Evolutionary conservation across 768 basidiomycete species (phyloP).

Genomic region (Mycena vulgaris): DNA sequence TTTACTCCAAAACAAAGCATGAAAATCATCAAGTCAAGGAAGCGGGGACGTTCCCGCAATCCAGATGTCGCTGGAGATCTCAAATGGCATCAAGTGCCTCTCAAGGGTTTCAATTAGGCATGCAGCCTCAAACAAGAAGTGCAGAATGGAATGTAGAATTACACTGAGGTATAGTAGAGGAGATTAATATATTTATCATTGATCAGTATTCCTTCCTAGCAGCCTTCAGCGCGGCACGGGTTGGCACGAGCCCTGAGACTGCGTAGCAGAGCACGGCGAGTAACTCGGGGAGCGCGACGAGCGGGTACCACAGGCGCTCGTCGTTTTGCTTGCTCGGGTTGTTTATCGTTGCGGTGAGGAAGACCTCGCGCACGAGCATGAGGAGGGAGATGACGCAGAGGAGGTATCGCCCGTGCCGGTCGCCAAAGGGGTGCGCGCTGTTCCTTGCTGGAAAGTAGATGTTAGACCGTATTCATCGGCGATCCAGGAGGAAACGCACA

Average conservation of each 20-base stretch:
- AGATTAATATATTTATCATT: not conserved
- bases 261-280: constrained; percentile 47
- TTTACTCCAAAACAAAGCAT: no score
- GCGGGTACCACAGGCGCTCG: constrained; percentile 60
- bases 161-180: not conserved
- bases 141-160: not conserved
- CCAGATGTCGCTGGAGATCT: no score
- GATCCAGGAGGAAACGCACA: constrained; percentile 7
- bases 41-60: no score
- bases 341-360: constrained; percentile 50
- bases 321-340: constrained; percentile 45
- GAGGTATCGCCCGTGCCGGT: constrained; percentile 48
- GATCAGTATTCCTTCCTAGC: not conserved
- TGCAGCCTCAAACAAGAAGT: no score
- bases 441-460: constrained; percentile 19
- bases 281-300: constrained; percentile 57
- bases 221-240: constrained; percentile 4
- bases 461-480: not conserved
- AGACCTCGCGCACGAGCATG: constrained; percentile 57
- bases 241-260: constrained; percentile 18
- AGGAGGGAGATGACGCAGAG: constrained; percentile 52
- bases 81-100: no score
- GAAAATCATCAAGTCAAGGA: no score
- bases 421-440: constrained; percentile 41
- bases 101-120: not conserved